phyloP scores from a whole-genome alignment of 345 rosid genomes.

The Syzygium jambos region DNA sequence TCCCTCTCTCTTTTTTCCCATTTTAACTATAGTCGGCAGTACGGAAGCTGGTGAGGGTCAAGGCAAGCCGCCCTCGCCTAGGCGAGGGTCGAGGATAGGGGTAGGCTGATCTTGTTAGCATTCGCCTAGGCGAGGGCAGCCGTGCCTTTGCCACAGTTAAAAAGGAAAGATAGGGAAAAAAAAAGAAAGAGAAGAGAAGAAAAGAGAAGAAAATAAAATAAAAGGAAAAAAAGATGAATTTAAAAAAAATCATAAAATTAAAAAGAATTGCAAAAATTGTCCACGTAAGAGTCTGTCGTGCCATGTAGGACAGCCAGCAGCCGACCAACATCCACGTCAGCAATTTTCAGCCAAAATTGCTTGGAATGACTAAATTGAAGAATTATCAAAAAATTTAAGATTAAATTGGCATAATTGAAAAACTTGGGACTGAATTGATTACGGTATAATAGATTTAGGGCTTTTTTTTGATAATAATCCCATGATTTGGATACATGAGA shows the following conservation, averaged over 20 bases:
- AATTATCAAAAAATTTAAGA: too few relatives aligned
- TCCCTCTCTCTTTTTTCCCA: not conserved
- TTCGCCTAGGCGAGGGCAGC: not conserved
- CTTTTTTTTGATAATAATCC: too few relatives aligned
- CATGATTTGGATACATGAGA: not conserved
- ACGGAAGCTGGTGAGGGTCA: accelerated
- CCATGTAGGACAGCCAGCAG: accelerated
- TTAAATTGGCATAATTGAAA: too few relatives aligned
- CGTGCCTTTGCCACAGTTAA: not conserved
- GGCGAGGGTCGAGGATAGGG: not conserved
- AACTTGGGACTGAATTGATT: too few relatives aligned
- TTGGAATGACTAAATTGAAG: not conserved
- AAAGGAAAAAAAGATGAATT: too few relatives aligned
- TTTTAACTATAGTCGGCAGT: not conserved
- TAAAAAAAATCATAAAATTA: not conserved
- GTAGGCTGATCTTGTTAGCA: not conserved
- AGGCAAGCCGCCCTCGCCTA: not conserved
- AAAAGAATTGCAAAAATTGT: not conserved
- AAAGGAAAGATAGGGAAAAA: too few relatives aligned
- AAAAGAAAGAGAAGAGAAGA: too few relatives aligned
- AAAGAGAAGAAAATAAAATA: too few relatives aligned
- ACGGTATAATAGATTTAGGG: accelerated
- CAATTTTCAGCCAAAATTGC: not conserved
- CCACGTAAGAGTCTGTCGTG: too few relatives aligned
- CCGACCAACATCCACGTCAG: accelerated